Percentiles rank a stretch among this genome's conserved stretches.
phyloP scores from a whole-genome alignment of 306 rosid genomes.

The Hylodesmum podocarpum region DNA sequence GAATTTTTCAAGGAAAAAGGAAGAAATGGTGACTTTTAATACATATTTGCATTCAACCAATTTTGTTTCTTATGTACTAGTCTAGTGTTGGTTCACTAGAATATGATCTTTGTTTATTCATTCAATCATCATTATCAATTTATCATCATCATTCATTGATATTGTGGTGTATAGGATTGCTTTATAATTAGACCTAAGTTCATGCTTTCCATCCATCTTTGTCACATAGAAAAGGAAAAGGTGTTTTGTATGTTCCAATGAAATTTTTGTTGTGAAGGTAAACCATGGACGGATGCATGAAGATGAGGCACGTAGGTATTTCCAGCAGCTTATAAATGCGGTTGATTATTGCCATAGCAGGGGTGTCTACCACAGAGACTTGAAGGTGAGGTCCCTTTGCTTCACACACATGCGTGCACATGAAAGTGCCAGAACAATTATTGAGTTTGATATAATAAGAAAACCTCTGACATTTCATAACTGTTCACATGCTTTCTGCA shows the following conservation, averaged over 20 bases:
- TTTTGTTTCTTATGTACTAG: neutral
- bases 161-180: neutral
- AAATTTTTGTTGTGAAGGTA: slow-evolving; percentile 53
- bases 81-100: neutral
- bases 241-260: slow-evolving; percentile 23
- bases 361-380: slow-evolving; percentile 94
- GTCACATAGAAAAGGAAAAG: neutral
- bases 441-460: neutral
- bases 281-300: slow-evolving; percentile 93
- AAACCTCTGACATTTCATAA: slow-evolving; percentile 5
- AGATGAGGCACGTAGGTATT: slow-evolving; percentile 87
- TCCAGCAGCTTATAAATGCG: slow-evolving; percentile 95
- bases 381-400: slow-evolving; percentile 59
- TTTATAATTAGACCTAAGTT: slow-evolving; percentile 27
- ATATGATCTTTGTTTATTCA: neutral
- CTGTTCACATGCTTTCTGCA: slow-evolving; percentile 43
- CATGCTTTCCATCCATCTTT: neutral
- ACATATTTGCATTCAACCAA: neutral
- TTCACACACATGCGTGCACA: neutral
- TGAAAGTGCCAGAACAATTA: neutral
- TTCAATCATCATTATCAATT: neutral
- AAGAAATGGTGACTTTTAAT: neutral
- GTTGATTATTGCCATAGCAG: slow-evolving; percentile 99
- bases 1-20: neutral
- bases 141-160: neutral